Conservation (phyloP, 139 green algal genomes). For the Tetradesmus obliquus region DNA sequence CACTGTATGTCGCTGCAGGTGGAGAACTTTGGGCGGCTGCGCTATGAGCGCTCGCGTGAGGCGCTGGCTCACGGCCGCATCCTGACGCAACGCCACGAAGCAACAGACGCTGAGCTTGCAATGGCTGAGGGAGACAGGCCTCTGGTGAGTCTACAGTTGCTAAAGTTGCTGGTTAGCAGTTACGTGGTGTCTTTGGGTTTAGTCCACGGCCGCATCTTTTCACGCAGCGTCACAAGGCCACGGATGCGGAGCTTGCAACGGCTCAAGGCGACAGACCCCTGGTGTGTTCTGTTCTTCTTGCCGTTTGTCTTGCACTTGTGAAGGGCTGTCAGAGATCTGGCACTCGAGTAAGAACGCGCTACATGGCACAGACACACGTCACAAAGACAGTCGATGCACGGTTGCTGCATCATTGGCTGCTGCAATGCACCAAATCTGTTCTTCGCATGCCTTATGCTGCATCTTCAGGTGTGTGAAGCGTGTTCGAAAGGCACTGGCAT, state of each 20-base stretch:
- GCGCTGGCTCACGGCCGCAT: slow-evolving; percentile 55
- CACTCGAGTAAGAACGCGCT: no score
- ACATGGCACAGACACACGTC: no score
- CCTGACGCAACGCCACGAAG: slow-evolving; percentile 83
- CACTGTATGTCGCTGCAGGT: slow-evolving; percentile 37
- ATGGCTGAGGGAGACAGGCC: slow-evolving; percentile 66
- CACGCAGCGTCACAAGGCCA: not conserved
- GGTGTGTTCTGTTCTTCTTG: not conserved
- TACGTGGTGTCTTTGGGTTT: not conserved
- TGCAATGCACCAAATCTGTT: no score
- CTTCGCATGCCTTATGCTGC: no score
- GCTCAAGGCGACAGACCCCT: not conserved
- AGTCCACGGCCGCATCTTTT: not conserved
- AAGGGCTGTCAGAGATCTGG: no score
- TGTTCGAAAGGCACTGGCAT: no score
- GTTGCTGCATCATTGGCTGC: no score
- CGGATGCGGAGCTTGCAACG: not conserved
- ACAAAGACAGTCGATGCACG: no score
- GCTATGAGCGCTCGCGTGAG: slow-evolving; percentile 54
- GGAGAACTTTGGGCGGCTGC: slow-evolving; percentile 77
- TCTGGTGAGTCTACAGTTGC: slow-evolving; percentile 55
- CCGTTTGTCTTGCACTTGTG: no score
- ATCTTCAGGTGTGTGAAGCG: no score
- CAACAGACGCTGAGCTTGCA: slow-evolving; percentile 71
- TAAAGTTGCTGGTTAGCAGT: not conserved